Conservation (phyloP, 345 rosid species). For the Geranium rotundifolium region DNA sequence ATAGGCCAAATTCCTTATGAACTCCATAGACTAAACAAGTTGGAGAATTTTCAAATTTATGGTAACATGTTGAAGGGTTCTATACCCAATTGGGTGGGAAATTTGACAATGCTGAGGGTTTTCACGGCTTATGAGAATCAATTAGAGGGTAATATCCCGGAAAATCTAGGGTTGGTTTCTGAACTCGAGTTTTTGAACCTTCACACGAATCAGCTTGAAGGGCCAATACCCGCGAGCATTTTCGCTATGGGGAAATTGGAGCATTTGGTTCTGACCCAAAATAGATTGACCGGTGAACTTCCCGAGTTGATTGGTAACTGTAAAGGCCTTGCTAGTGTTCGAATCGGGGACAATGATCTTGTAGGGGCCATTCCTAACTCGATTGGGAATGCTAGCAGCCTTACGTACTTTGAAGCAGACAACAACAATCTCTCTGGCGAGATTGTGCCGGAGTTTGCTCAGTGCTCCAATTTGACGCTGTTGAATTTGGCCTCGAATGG, state of each 20-base stretch:
- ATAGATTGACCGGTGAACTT: constrained; percentile 50
- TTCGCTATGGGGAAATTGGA: constrained; percentile 74
- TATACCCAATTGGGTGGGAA: constrained; percentile 64
- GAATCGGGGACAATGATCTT: constrained; percentile 79
- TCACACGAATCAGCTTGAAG: constrained; percentile 78
- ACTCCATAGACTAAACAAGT: constrained; percentile 40
- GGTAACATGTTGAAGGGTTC: constrained; percentile 60
- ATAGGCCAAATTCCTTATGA: constrained; percentile 57
- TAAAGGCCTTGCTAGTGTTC: constrained; percentile 60
- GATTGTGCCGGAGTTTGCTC: constrained; percentile 58
- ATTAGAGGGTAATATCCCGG: constrained; percentile 56
- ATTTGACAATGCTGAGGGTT: constrained; percentile 42
- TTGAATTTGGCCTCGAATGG: constrained; percentile 81
- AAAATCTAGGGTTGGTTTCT: constrained; percentile 53
- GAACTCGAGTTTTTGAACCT: constrained; percentile 67
- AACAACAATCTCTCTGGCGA: constrained; percentile 77
- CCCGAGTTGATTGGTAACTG: constrained; percentile 68
- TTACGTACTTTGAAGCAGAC: constrained; percentile 85
- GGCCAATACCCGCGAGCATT: constrained; percentile 63
- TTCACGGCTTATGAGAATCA: constrained; percentile 60
- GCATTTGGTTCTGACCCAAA: constrained; percentile 72
- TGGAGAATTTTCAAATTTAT: constrained; percentile 63
- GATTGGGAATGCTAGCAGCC: constrained; percentile 71
- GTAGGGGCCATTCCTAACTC: constrained; percentile 64
- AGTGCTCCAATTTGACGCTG: constrained; percentile 75